Evolutionary conservation across 352 stramenopile species (phyloP), one percentile per base, ranked within the genome.

Genomic region (Pythium phragmiticola): DNA sequence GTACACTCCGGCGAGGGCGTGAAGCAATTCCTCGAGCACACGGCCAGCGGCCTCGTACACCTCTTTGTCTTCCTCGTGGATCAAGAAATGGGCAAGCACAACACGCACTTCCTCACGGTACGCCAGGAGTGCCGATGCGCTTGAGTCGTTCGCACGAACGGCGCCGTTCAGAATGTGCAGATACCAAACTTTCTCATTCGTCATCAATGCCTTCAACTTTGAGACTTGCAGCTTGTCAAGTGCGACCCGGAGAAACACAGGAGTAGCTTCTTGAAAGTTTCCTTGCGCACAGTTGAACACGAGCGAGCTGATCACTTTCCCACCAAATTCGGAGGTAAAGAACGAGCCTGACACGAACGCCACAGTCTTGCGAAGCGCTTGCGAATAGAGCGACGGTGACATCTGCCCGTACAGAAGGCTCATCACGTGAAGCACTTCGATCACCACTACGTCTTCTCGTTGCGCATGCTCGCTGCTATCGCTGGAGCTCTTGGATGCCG

Each of bases 121-220:
- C 13, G 56, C 57, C 26, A 89, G 60, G 16, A 89, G 66, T 6
- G 65, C 49, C 7, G 59, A 58, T 12, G 74, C 52, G 12, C 57
- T 55, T 0, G 69, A 61, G 37, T 72, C 66, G 53, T 74, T 84
- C 28, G 75, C 80, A 21, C 72, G 68, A 30, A 89, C 71, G 26
- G 81, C 62, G 9, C 83, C 83, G 47, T 80, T 69, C 13, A 92
- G 66, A 39, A 90, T 73, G 26, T 66, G 68, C 54, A 92, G 59
- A 42, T 81, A 76, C 81, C 81, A 90, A 7, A 84, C 70, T 63
- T 88, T 88, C 54, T 90, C 81, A 52, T 86, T 90, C 16, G 48
- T 47, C 78, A 82, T 84, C 52, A 88, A 67, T 21, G 50, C 58
- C 9, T 34, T 62, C 3, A 36, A 63, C 57, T 82, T 86, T 23